A percentile compares a stretch with the other conserved stretches of the same genome.
Evolutionary conservation across 169 alveolate species (phyloP).

Genomic region (Eimeria falciformis): DNA sequence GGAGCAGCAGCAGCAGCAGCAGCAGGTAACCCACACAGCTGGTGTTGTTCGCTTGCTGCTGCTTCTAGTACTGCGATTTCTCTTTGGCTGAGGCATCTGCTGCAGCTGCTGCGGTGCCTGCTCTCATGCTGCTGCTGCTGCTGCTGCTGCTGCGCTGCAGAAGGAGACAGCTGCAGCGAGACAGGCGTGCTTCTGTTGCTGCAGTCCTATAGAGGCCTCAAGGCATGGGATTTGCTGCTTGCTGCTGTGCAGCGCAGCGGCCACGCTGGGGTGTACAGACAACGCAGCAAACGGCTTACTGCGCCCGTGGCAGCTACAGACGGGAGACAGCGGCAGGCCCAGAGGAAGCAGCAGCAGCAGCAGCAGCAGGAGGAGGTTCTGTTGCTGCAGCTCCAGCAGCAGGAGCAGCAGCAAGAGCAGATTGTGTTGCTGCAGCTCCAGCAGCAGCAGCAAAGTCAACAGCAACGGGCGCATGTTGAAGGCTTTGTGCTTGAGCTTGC

Average conservation of each 20-base stretch:
- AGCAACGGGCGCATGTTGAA: constrained; percentile 29
- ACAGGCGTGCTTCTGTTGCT: constrained; percentile 49
- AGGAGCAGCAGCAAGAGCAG: constrained; percentile 11
- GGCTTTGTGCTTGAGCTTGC: constrained; percentile 41
- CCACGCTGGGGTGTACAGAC: constrained; percentile 14
- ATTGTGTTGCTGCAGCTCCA: constrained; percentile 46
- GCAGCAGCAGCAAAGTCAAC: constrained; percentile 73
- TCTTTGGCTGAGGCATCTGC: constrained; percentile 13
- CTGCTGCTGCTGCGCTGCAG: constrained; percentile 8
- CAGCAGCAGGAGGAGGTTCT: background rate
- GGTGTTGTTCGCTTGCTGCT: background rate
- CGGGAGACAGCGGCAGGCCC: background rate
- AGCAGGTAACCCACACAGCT: background rate
- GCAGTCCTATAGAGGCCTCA: constrained; percentile 48
- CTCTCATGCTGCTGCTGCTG: constrained; percentile 39
- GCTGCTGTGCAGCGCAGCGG: constrained; percentile 43
- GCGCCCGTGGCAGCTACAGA: no score
- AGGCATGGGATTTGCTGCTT: constrained; percentile 57
- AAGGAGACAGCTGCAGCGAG: background rate
- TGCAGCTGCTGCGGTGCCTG: background rate
- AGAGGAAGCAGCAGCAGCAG: background rate
- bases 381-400: background rate
- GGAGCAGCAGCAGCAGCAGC: constrained; percentile 9
- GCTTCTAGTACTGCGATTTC: constrained; percentile 8
- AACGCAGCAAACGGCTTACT: background rate